These are phyloP conservation scores for Yamadazyma spencermartinsiae DNA, from an alignment of 1,139 yeast species.

Conservation along the genomic window DNA sequence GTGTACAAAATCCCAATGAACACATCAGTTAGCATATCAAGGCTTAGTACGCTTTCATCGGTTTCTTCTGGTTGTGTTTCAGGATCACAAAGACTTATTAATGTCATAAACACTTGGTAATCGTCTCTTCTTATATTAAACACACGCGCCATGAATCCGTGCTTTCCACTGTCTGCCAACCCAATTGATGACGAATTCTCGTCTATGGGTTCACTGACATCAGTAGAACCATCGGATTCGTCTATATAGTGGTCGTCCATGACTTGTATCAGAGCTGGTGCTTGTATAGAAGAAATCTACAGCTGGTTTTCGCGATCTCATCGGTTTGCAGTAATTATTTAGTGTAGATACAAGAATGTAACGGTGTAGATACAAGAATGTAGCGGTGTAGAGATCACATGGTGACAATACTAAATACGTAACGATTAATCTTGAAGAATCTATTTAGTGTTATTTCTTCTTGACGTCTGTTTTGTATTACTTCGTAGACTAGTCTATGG, in stretches of 20 bases:
- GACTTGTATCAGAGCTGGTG: too few relatives aligned
- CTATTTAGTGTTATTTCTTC: too few relatives aligned
- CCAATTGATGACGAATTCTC: background rate
- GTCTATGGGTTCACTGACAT: background rate
- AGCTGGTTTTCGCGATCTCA: too few relatives aligned
- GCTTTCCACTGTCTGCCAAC: background rate
- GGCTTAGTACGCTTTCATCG: constrained; percentile 51
- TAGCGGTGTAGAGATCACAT: too few relatives aligned
- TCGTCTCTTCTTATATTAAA: background rate
- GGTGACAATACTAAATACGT: too few relatives aligned
- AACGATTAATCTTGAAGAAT: too few relatives aligned
- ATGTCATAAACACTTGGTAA: constrained; percentile 13
- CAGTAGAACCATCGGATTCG: background rate
- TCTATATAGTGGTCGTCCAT: background rate
- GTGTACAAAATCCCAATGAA: constrained; percentile 35
- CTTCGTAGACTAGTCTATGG: background rate
- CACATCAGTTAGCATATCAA: constrained; percentile 54
- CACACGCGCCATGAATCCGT: background rate
- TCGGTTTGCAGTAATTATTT: too few relatives aligned
- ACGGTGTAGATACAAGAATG: too few relatives aligned
- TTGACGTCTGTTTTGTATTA: background rate
- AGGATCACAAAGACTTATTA: constrained; percentile 60
- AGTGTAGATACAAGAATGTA: too few relatives aligned
- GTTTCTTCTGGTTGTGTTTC: constrained; percentile 67
- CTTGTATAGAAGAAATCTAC: too few relatives aligned